phyloP scores from a whole-genome alignment of 2,329 filamentous ascomycete genomes.

The Aotearoamyces nothofagi region DNA sequence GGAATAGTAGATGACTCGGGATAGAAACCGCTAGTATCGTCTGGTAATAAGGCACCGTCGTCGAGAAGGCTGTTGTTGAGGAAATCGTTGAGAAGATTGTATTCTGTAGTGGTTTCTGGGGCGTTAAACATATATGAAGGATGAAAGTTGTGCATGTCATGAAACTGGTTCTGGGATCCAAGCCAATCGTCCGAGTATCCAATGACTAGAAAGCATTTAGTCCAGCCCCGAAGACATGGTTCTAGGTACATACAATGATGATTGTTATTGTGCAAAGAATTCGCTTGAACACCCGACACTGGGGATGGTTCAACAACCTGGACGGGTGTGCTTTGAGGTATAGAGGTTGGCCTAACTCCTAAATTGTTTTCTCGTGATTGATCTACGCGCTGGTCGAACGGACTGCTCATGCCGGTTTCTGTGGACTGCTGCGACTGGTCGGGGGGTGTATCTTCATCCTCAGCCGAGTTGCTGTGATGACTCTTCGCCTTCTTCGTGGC shows the following conservation, averaged over 20 bases:
- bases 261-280: slow-evolving; percentile 45
- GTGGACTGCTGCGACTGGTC: slow-evolving; percentile 31
- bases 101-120: slow-evolving; percentile 93
- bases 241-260: slow-evolving; percentile 53
- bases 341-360: slow-evolving; percentile 19
- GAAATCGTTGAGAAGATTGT: slow-evolving; percentile 93
- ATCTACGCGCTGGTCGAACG: slow-evolving; percentile 39
- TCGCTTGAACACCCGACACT: slow-evolving; percentile 50
- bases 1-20: slow-evolving; percentile 37
- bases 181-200: slow-evolving; percentile 76
- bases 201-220: slow-evolving; percentile 38
- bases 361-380: slow-evolving; percentile 25
- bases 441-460: slow-evolving; percentile 42
- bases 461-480: slow-evolving; percentile 37
- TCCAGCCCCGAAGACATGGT: slow-evolving; percentile 9
- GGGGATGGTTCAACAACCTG: slow-evolving; percentile 59
- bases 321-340: slow-evolving; percentile 36
- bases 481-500: slow-evolving; percentile 59
- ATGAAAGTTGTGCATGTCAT: slow-evolving; percentile 90
- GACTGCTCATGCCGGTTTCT: slow-evolving; percentile 32
- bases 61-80: slow-evolving; percentile 83
- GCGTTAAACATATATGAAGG: slow-evolving; percentile 88
- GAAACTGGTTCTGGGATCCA: slow-evolving; percentile 58
- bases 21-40: slow-evolving; percentile 48
- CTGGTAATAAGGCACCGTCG: slow-evolving; percentile 56